A percentile compares a stretch with the other conserved stretches of the same genome.
These are phyloP conservation scores for Ascocoryne sarcoides DNA, from an alignment of 2,329 filamentous ascomycete genomes.

Conservation along the genomic window DNA sequence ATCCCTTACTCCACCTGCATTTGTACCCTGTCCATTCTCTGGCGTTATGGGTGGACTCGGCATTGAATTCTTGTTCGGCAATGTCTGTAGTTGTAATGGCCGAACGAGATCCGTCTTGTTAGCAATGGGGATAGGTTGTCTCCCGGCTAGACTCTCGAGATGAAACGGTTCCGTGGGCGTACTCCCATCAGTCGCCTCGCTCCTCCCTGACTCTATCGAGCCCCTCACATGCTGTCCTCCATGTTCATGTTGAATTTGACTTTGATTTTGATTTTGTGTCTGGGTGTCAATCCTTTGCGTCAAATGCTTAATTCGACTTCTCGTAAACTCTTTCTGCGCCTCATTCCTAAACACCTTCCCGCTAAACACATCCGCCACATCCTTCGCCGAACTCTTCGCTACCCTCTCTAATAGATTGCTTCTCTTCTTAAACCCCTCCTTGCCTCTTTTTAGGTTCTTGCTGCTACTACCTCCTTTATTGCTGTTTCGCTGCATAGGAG, in stretches of 20 bases:
- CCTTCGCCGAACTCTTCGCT: constrained; percentile 29
- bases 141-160: constrained; percentile 34
- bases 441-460: constrained; percentile 36
- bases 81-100: background rate
- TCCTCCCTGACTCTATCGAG: constrained; percentile 14
- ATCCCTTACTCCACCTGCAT: too few species aligned
- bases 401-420: constrained; percentile 18
- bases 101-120: background rate
- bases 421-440: constrained; percentile 30
- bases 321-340: constrained; percentile 47
- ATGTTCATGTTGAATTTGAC: too few species aligned
- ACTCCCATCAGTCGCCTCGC: constrained; percentile 26
- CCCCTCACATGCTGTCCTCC: background rate
- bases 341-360: constrained; percentile 48
- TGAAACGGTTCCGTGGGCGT: constrained; percentile 42
- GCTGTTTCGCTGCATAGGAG: too few species aligned
- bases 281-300: constrained; percentile 10
- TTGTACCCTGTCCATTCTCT: background rate
- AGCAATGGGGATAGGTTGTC: too few species aligned
- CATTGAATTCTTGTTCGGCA: background rate
- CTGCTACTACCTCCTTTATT: constrained; percentile 24
- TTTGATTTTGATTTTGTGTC: constrained; percentile 13
- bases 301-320: constrained; percentile 38
- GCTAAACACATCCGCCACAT: constrained; percentile 48
- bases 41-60: background rate